These are phyloP conservation scores for Xylariaceae sp. DNA, from an alignment of 2,329 filamentous ascomycete species.

Conservation along the genomic window DNA sequence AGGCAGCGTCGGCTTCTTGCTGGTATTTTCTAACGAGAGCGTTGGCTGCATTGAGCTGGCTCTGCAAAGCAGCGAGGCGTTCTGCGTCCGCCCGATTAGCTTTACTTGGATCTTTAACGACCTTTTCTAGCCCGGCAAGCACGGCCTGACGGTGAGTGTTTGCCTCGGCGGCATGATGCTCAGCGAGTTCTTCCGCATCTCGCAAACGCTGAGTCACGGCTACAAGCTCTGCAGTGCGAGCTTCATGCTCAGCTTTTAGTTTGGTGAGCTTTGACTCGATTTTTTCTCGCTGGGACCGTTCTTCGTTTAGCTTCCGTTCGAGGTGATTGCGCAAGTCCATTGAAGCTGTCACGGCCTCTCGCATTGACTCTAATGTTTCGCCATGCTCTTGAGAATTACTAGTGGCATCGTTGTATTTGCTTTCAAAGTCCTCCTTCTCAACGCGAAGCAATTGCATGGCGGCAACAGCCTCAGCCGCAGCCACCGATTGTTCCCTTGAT, in stretches of 20 bases:
- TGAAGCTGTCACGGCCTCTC: slow-evolving; percentile 77
- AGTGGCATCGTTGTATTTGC: slow-evolving; percentile 68
- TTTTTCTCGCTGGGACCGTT: slow-evolving; percentile 74
- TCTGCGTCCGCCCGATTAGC: slow-evolving; percentile 59
- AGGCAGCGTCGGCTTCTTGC: slow-evolving; percentile 80
- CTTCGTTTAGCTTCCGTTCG: slow-evolving; percentile 81
- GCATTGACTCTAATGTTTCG: slow-evolving; percentile 72
- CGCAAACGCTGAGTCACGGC: slow-evolving; percentile 71
- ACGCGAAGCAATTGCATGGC: slow-evolving; percentile 74
- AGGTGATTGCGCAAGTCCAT: slow-evolving; percentile 74
- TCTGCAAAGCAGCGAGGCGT: slow-evolving; percentile 73
- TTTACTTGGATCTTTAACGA: slow-evolving; percentile 57
- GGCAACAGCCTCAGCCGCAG: slow-evolving; percentile 74
- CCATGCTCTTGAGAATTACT: slow-evolving; percentile 70
- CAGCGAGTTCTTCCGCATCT: slow-evolving; percentile 85
- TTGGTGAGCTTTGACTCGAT: slow-evolving; percentile 75
- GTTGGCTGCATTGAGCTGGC: slow-evolving; percentile 78
- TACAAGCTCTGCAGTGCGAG: slow-evolving; percentile 76
- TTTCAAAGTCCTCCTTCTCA: slow-evolving; percentile 80
- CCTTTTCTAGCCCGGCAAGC: slow-evolving; percentile 78
- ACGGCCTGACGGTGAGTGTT: slow-evolving; percentile 82
- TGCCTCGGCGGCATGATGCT: slow-evolving; percentile 86
- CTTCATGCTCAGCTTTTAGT: slow-evolving; percentile 81
- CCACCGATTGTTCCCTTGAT: slow-evolving; percentile 79
- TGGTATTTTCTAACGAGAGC: slow-evolving; percentile 85